Evolutionary conservation across 2,329 filamentous ascomycete species (phyloP), one percentile per base, ranked within the genome.

Genomic region (Paraphaeosphaeria minitans): DNA sequence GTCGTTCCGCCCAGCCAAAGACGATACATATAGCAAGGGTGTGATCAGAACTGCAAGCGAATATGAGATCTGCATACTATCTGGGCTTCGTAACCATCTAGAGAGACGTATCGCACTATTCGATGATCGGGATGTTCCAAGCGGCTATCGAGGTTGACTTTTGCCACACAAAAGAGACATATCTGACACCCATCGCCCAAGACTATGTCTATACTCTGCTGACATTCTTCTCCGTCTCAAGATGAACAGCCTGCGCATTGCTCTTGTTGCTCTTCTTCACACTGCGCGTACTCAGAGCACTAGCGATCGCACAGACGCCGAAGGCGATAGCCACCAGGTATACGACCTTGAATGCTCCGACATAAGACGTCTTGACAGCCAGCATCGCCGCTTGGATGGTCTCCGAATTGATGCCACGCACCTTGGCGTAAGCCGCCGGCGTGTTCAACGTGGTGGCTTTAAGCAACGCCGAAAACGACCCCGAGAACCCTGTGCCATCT

Each of bases 261-360:
- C 50, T 75, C 67, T 76, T 77, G 60, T 69, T 75, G 35, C 58
- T 55, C 59, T 54, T 67, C 56, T 74, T 70, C 37, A 73, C 74
- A 63, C 70, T 66, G 49, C 69, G 65, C 9, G 72, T 76, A 47
- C 66, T 64, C 22, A 72, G 62, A 7, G 75, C 72, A 33, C 69
- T 66, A 13, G 69, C 49, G 24, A 66, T 75, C 2, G 75, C 75
- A 7, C 68, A 66, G 29, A 60, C 67, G 0, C 75, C 75, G 58
- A 78, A 77, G 1, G 71, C 74, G 57, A 78, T 74, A 1, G 76
- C 75, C 3, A 75, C 68, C 19, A 77, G 61, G 59, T 76, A 78
- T 8, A 76, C 74, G 4, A 75, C 67, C 31, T 66, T 68, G 58
- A 78, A 77, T 0, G 69, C 72, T 27, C 74, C 62, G 1, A 77